Conservation (phyloP, 2,329 filamentous ascomycete genomes). For the Phyllosticta citrichinensis region DNA sequence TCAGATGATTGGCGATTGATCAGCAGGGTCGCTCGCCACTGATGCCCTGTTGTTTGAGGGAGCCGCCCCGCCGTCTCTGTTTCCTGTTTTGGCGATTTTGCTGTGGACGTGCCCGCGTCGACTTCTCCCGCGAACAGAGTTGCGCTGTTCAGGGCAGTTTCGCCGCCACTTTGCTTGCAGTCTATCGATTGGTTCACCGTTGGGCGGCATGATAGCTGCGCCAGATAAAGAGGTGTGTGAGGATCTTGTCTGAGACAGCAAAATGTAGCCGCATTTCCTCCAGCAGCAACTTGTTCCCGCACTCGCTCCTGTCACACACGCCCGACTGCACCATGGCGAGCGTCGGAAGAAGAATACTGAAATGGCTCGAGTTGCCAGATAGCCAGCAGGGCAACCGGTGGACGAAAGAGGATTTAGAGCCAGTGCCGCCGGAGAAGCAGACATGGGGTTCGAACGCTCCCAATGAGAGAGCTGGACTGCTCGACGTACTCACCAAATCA, state of each 20-base stretch:
- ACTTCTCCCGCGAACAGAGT: not conserved
- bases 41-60: not conserved
- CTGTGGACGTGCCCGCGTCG: not conserved
- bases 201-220: not conserved
- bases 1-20: not conserved
- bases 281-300: not conserved
- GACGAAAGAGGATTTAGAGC: not conserved
- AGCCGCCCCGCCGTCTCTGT: not conserved
- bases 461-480: not conserved
- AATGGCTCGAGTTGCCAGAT: not conserved
- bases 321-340: not conserved
- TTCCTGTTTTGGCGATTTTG: not conserved
- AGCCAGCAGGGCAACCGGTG: not conserved
- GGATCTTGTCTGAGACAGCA: not conserved
- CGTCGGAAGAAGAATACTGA: not conserved
- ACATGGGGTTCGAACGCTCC: not conserved
- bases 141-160: not conserved
- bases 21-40: not conserved
- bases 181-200: not conserved
- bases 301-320: not conserved
- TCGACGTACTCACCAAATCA: slow-evolving; percentile 11
- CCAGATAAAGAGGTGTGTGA: not conserved
- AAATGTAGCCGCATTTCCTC: not conserved
- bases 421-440: not conserved
- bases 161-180: not conserved